These are phyloP conservation scores for Picochlorum sp. DNA, from an alignment of 139 green algal genomes.

Conservation along the genomic window DNA sequence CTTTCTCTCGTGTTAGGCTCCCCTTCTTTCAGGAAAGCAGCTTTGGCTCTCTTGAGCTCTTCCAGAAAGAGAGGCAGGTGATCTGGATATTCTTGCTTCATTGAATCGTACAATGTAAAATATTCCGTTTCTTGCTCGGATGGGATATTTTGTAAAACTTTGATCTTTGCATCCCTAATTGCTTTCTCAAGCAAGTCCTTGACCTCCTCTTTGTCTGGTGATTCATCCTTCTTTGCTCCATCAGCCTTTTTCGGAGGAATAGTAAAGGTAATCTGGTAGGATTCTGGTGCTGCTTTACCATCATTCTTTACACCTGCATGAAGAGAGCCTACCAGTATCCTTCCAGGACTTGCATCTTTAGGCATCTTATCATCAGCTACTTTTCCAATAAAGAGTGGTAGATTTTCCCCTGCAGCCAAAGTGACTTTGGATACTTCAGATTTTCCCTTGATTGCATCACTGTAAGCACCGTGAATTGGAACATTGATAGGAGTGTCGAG, in stretches of 20 bases:
- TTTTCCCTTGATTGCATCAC: conserved; percentile 28
- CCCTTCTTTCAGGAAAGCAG: neutral
- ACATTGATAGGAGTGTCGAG: conserved; percentile 37
- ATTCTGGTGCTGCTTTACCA: conserved; percentile 1
- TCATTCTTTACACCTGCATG: conserved; percentile 26
- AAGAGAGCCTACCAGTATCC: conserved; percentile 38
- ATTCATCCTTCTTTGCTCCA: neutral
- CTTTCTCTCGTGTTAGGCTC: neutral
- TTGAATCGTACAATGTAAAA: conserved; percentile 16
- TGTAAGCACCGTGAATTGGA: conserved; percentile 47
- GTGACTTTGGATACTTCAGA: conserved; percentile 18
- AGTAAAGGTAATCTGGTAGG: neutral
- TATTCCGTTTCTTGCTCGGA: conserved; percentile 24
- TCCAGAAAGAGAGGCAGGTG: conserved; percentile 64
- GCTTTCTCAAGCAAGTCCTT: conserved; percentile 33
- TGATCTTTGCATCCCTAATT: conserved; percentile 56
- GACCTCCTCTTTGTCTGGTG: neutral
- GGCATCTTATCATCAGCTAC: conserved; percentile 66
- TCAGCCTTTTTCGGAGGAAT: conserved; percentile 22
- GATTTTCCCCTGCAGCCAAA: conserved; percentile 15
- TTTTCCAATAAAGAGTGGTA: conserved; percentile 47
- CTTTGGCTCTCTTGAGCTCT: conserved; percentile 28
- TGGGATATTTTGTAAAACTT: conserved; percentile 35
- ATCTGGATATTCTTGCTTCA: conserved; percentile 27
- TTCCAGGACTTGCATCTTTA: conserved; percentile 67